Conservation (phyloP, 495 filamentous ascomycete species). For the Monascus purpureus region DNA sequence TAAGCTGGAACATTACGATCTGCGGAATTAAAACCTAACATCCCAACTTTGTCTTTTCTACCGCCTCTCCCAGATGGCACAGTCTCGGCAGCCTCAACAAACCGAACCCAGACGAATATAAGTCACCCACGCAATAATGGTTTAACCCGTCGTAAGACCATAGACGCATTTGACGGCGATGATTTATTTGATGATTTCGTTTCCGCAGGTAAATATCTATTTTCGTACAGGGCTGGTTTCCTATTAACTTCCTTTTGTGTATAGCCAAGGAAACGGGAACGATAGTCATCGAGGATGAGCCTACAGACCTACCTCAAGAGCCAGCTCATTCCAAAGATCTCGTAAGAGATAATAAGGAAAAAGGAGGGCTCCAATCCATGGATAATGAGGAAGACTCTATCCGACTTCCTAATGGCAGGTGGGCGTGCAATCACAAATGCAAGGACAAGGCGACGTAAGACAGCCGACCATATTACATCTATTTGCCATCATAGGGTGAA, state of each 20-base stretch:
- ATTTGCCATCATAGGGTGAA: no score
- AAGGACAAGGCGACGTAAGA: slow-evolving; percentile 52
- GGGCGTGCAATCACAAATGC: slow-evolving; percentile 76
- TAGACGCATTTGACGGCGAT: slow-evolving; percentile 41
- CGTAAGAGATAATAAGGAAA: slow-evolving; percentile 4
- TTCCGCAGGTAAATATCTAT: slow-evolving; percentile 14
- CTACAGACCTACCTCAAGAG: no score
- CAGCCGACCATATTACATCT: no score
- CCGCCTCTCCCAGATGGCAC: slow-evolving; percentile 1
- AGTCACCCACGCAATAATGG: slow-evolving; percentile 3
- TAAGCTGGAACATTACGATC: slow-evolving; percentile 62
- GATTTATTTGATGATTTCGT: slow-evolving; percentile 45
- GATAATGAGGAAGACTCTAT: slow-evolving; percentile 26
- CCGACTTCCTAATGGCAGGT: slow-evolving; percentile 68
- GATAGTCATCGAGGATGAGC: no score
- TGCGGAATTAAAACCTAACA: slow-evolving; percentile 44
- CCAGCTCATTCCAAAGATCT: neutral
- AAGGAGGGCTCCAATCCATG: slow-evolving; percentile 5
- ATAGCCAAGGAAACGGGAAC: no score
- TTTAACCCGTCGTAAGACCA: slow-evolving; percentile 2
- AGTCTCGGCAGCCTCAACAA: neutral
- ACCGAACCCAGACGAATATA: slow-evolving; percentile 2
- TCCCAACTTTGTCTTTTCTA: slow-evolving; percentile 44
- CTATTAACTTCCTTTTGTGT: no score
- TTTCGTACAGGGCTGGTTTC: no score